A percentile compares a stretch with the other conserved stretches of the same genome.
Conservation (phyloP, 1,284 basidiomycete species). For the Cystobasidium pallidum region DNA sequence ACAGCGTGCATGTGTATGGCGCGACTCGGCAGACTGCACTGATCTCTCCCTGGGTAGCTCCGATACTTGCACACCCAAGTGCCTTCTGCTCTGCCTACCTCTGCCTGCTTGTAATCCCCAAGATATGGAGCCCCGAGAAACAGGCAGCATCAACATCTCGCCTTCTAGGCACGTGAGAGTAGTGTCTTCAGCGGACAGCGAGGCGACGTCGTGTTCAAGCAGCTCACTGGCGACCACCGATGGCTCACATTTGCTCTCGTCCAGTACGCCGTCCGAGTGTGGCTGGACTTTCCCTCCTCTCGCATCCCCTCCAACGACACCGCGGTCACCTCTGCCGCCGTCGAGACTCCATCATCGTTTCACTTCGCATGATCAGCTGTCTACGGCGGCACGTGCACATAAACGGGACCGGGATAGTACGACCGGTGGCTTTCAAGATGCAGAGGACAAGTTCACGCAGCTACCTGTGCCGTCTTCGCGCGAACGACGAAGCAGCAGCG, state of each 20-base stretch:
- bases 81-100: no score
- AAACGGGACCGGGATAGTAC: constrained; percentile 1
- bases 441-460: constrained; percentile 38
- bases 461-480: constrained; percentile 29
- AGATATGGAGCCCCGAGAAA: neutral
- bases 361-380: constrained; percentile 37
- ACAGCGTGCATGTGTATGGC: no score
- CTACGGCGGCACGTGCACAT: neutral
- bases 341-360: constrained; percentile 16
- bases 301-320: constrained; percentile 14
- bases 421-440: neutral
- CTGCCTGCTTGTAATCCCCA: no score
- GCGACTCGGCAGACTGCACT: no score
- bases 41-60: no score
- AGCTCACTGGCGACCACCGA: constrained; percentile 20
- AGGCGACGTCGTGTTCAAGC: neutral
- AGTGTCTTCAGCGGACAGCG: constrained; percentile 10
- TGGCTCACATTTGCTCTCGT: constrained; percentile 8
- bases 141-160: constrained; percentile 23
- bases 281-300: neutral
- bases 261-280: neutral
- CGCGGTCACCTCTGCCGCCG: constrained; percentile 23
- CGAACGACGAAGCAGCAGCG: constrained; percentile 39
- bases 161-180: neutral
- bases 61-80: no score